phyloP scores from a whole-genome alignment of 768 basidiomycete genomes.

The Amylocystis lapponica region DNA sequence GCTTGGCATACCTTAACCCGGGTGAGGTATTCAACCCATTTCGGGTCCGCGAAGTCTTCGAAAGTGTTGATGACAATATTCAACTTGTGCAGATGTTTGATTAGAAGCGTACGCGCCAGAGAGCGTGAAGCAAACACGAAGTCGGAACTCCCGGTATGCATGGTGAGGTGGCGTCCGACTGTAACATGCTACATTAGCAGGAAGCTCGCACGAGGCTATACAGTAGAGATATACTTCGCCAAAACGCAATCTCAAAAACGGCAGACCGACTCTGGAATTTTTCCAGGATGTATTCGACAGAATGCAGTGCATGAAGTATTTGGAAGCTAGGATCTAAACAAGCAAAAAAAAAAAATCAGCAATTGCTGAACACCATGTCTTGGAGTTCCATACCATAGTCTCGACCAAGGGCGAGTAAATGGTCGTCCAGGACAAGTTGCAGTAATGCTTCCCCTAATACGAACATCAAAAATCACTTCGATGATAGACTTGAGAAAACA shows the following conservation, averaged over 20 bases:
- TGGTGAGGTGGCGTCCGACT: conserved; percentile 42
- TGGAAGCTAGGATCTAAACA: conserved; percentile 50
- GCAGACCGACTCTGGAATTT: conserved; percentile 45
- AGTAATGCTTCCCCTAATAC: conserved; percentile 56
- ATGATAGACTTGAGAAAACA: conserved; percentile 3
- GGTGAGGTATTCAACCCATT: conserved; percentile 42
- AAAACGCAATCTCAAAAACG: conserved; percentile 62
- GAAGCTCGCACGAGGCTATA: background rate
- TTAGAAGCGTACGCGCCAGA: conserved; percentile 47
- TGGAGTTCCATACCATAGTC: conserved; percentile 30
- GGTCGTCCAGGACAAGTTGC: conserved; percentile 53
- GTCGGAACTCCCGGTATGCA: conserved; percentile 30
- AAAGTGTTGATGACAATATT: conserved; percentile 43
- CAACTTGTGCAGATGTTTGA: conserved; percentile 41
- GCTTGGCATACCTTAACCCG: conserved; percentile 33
- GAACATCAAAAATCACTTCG: background rate
- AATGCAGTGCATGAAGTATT: conserved; percentile 52
- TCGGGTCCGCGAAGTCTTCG: conserved; percentile 35
- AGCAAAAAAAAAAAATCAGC: background rate
- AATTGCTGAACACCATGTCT: background rate
- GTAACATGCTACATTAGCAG: background rate
- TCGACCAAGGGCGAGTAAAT: conserved; percentile 51
- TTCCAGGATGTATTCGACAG: conserved; percentile 45
- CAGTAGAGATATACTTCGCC: conserved; percentile 34
- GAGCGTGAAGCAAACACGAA: conserved; percentile 40